A percentile compares a stretch with the other conserved stretches of the same genome.
These are phyloP conservation scores for Blastobotrys serpentis DNA, from an alignment of 1,139 yeast species.

Conservation along the genomic window DNA sequence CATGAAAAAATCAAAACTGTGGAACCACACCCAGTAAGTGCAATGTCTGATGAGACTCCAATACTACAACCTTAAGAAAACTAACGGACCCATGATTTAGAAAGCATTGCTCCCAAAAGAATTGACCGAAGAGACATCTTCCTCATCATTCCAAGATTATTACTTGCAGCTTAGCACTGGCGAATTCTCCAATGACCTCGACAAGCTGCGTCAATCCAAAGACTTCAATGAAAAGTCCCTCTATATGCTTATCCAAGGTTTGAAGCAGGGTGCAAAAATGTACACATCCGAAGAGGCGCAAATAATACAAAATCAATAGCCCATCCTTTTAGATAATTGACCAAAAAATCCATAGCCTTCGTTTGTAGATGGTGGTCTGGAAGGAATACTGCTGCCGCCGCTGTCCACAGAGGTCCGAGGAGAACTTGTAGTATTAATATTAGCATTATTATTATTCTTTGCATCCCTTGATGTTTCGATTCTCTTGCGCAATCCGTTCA, in stretches of 20 bases:
- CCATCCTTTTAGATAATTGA: conserved; percentile 26
- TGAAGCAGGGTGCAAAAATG: conserved; percentile 41
- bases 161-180: conserved; percentile 38
- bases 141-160: conserved; percentile 34
- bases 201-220: conserved; percentile 38
- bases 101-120: conserved; percentile 22
- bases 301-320: conserved; percentile 24
- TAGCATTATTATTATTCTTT: conserved; percentile 7
- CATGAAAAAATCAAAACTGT: conserved; percentile 9
- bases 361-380: conserved; percentile 12
- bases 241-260: conserved; percentile 37
- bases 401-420: conserved; percentile 9
- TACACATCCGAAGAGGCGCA: conserved; percentile 37
- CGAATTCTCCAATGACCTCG: conserved; percentile 42
- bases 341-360: conserved; percentile 27
- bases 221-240: conserved; percentile 40
- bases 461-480: conserved; percentile 25
- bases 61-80: too few species aligned
- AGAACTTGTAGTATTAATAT: conserved; percentile 4
- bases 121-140: conserved; percentile 21
- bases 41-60: too few species aligned
- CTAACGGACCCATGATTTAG: too few species aligned
- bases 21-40: conserved; percentile 19
- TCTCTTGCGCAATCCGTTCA: conserved; percentile 28
- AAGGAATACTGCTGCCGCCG: conserved; percentile 10